Conservation (phyloP, 2,329 filamentous ascomycete genomes). For the Claviceps cyperi region DNA sequence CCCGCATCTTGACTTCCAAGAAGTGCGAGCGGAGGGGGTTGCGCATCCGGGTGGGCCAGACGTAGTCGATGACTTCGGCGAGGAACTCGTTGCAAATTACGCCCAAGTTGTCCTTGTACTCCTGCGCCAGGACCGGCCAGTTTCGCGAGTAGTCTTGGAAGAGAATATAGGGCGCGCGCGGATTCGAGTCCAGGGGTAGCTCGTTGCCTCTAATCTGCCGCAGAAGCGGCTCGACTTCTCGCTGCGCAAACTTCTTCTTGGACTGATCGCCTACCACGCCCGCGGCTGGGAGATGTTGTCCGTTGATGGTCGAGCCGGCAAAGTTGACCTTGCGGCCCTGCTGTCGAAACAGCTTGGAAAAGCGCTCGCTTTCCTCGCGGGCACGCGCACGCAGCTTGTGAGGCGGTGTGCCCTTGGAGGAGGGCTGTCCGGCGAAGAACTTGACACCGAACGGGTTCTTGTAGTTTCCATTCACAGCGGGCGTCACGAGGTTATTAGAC, state of each 20-base stretch:
- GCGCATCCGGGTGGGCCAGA: slow-evolving; percentile 36
- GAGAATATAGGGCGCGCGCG: slow-evolving; percentile 37
- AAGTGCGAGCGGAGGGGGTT: slow-evolving; percentile 34
- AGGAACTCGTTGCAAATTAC: slow-evolving; percentile 41
- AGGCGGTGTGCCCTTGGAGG: slow-evolving; percentile 33
- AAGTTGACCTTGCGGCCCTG: slow-evolving; percentile 36
- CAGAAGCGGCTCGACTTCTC: slow-evolving; percentile 34
- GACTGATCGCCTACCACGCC: slow-evolving; percentile 21
- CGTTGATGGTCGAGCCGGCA: slow-evolving; percentile 9
- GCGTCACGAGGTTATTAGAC: slow-evolving; percentile 38
- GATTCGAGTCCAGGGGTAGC: slow-evolving; percentile 37
- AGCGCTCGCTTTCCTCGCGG: slow-evolving; percentile 36
- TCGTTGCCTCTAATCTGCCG: slow-evolving; percentile 37
- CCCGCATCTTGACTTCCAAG: slow-evolving; percentile 33
- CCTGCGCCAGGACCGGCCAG: slow-evolving; percentile 36
- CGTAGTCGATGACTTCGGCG: slow-evolving; percentile 33
- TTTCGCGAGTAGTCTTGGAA: slow-evolving; percentile 39
- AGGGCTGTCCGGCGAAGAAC: slow-evolving; percentile 35
- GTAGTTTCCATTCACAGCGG: slow-evolving; percentile 39
- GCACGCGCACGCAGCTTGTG: slow-evolving; percentile 37
- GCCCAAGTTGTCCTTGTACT: slow-evolving; percentile 39
- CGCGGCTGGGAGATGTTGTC: slow-evolving; percentile 13
- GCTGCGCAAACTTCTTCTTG: slow-evolving; percentile 33
- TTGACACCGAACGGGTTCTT: slow-evolving; percentile 37
- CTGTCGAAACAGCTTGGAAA: slow-evolving; percentile 32